phyloP scores from a whole-genome alignment of 306 rosid species.

The Prunus davidiana region DNA sequence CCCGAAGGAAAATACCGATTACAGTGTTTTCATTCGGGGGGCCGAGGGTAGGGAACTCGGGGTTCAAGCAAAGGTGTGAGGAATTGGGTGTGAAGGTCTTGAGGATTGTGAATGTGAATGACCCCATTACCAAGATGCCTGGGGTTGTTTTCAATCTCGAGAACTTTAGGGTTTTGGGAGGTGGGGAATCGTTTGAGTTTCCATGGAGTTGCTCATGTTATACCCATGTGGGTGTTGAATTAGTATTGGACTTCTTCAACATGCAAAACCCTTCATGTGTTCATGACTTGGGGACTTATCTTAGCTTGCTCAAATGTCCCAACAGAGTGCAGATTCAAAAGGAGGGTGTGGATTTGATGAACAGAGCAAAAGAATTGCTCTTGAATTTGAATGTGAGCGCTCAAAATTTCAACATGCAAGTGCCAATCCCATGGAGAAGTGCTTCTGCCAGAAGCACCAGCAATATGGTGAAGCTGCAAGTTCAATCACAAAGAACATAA shows the following conservation, averaged over 20 bases:
- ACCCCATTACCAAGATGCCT: slow-evolving; percentile 84
- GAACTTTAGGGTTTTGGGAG: slow-evolving; percentile 78
- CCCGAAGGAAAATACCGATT: slow-evolving; percentile 23
- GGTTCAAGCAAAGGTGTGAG: slow-evolving; percentile 69
- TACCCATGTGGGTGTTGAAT: slow-evolving; percentile 87
- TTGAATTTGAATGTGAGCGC: slow-evolving; percentile 4
- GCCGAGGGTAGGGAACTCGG: slow-evolving; percentile 77
- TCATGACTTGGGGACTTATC: slow-evolving; percentile 76
- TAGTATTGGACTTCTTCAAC: slow-evolving; percentile 70
- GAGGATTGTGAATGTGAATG: slow-evolving; percentile 70
- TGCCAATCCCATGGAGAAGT: slow-evolving; percentile 26
- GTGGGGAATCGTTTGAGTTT: slow-evolving; percentile 38
- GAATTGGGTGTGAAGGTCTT: slow-evolving; percentile 75
- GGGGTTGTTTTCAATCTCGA: slow-evolving; percentile 76
- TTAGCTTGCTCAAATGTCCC: slow-evolving; percentile 48
- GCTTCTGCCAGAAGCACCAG: background rate
- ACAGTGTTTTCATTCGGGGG: slow-evolving; percentile 89
- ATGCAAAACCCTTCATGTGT: slow-evolving; percentile 86
- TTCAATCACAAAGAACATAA: slow-evolving; percentile 34
- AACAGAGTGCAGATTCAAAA: slow-evolving; percentile 11
- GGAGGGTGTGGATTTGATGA: slow-evolving; percentile 29
- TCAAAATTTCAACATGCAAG: slow-evolving; percentile 28
- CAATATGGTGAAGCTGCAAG: slow-evolving; percentile 16
- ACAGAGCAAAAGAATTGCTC: slow-evolving; percentile 36
- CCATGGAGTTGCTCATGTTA: slow-evolving; percentile 78